phyloP scores from a whole-genome alignment of 768 basidiomycete species.

The Punctularia strigosozonata region DNA sequence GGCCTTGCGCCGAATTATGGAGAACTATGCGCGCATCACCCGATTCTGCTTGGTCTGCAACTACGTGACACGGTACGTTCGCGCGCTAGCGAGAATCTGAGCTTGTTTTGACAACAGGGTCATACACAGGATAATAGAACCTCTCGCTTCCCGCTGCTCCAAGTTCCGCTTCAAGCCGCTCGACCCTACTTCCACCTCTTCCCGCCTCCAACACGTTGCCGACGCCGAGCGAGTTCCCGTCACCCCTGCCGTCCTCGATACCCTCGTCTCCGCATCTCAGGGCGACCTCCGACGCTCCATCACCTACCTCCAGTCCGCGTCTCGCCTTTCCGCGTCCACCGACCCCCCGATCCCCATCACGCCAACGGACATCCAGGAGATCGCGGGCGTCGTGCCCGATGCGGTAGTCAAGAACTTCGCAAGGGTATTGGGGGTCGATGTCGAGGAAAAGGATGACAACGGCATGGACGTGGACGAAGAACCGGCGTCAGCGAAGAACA shows the following conservation, averaged over 20 bases:
- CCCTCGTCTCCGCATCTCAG: constrained; percentile 69
- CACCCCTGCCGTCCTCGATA: constrained; percentile 44
- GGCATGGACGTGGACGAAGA: constrained; percentile 35
- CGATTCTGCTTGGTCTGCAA: constrained; percentile 98
- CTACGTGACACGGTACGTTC: constrained; percentile 85
- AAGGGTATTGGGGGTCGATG: constrained; percentile 59
- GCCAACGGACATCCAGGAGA: constrained; percentile 80
- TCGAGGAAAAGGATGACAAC: constrained; percentile 29
- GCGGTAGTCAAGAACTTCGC: constrained; percentile 60
- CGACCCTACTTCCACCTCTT: constrained; percentile 62
- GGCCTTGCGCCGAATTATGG: constrained; percentile 97
- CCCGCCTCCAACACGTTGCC: constrained; percentile 74
- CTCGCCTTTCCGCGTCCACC: constrained; percentile 70
- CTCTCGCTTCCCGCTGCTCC: constrained; percentile 94
- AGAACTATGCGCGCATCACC: constrained; percentile 94
- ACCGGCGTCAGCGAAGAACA: constrained; percentile 9
- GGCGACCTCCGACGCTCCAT: constrained; percentile 96
- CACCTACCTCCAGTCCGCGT: constrained; percentile 94
- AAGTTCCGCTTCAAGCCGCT: constrained; percentile 98
- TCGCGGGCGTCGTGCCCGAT: constrained; percentile 89
- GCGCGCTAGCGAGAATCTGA: not conserved
- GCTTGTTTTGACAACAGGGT: not conserved
- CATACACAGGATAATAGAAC: constrained; percentile 84
- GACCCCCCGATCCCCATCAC: constrained; percentile 66
- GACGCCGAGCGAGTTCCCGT: constrained; percentile 56